Base-by-base conservation (phyloP, 305 asterid species). In the Fraxinus platypoda region DNA sequence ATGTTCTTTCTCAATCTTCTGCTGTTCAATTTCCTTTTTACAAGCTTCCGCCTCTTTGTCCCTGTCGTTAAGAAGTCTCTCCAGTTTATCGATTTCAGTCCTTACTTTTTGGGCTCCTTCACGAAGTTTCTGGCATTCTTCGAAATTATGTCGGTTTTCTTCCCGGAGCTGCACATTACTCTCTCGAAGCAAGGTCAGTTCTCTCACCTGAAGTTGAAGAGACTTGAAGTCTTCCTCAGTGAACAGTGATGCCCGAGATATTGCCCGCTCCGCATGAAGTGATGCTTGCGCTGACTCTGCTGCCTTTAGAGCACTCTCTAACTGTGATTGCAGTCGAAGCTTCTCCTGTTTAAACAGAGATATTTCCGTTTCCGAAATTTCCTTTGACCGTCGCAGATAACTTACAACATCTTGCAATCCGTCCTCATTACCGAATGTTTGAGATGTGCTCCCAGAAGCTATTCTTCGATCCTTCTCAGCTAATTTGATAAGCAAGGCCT, bases 81-180 rank as follows among this genome's bases (percentile, higher is more conserved):
- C 93, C 87, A 90, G 77, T 81, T 85, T 90, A 84, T 91, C 97
- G 19, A 26, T 85, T 88, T 96, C 98, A 83, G 26, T 79, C 84
- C 87, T 88, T 33, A 82, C 87, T 70, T 85, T 91, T 82, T 88
- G 92, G 74, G 88, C 74, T 35, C 89, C 88, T 88, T 91, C 97
- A 73, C 97, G 98, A 57, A 93, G 95, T 85, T 92, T 96, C 92
- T 92, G 93, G 86, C 99, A 94, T 81, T 96, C 98, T 85, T 93
- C 98, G 49, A 90, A 95, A 84, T 96, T 94, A 83, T 93, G 93
- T 75, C 80, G 86, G 87, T 89, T 96, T 88, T 96, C 99, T 88
- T 93, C 99, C 81, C 99, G 93, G 52, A 96, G 97, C 88, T 96
- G 99, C 78, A 89, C 83, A 70, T 96, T 96, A 79, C 99, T 96